Evolutionary conservation across 108 stramenopile species (phyloP).

Genomic region (Poteriospumella lacustris): DNA sequence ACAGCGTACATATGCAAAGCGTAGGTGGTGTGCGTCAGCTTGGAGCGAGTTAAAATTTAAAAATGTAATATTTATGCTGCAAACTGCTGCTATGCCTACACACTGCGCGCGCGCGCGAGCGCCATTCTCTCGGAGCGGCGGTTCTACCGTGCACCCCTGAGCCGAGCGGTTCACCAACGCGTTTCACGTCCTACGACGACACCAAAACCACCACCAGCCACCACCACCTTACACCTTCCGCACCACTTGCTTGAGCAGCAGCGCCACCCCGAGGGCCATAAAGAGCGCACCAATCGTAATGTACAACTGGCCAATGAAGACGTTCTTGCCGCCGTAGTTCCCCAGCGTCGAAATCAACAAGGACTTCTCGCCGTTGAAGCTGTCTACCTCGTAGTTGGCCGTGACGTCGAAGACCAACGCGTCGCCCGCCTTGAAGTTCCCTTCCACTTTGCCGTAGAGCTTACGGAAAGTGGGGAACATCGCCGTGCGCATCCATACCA

Average conservation of each 20-base stretch:
- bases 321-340: slow-evolving; percentile 65
- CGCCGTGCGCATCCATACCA: slow-evolving; percentile 11
- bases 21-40: too few species aligned
- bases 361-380: neutral
- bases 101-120: too few species aligned
- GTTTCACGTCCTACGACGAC: too few species aligned
- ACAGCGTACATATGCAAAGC: too few species aligned
- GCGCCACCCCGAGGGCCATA: slow-evolving; percentile 63
- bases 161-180: too few species aligned
- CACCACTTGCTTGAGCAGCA: slow-evolving; percentile 78
- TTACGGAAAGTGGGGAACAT: neutral
- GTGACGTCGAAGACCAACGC: neutral
- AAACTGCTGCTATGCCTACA: too few species aligned
- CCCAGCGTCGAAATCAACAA: neutral
- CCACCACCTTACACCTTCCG: too few species aligned
- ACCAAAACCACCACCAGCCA: too few species aligned
- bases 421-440: neutral
- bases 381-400: slow-evolving; percentile 1
- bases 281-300: slow-evolving; percentile 72
- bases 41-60: too few species aligned
- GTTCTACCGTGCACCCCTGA: too few species aligned
- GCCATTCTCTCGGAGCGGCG: too few species aligned
- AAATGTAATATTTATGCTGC: too few species aligned
- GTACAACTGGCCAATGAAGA: slow-evolving; percentile 70
- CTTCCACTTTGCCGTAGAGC: slow-evolving; percentile 2